Percentiles rank a stretch among this genome's conserved stretches.
Conservation (phyloP, 192 early-diverging fungal genomes). For the Podila epigama region DNA sequence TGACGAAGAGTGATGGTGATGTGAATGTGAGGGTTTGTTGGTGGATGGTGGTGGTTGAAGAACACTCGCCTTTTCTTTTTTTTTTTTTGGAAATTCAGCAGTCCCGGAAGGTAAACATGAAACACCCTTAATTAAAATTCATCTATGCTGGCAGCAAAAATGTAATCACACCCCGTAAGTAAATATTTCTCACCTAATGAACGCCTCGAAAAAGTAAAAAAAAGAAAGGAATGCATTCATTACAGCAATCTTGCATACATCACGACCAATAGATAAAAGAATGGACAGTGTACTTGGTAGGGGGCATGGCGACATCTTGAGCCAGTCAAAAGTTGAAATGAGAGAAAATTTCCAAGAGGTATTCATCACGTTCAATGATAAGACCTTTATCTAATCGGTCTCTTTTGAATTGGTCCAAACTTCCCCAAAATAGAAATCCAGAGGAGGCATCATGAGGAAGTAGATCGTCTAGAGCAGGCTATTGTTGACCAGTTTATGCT, state of each 20-base stretch:
- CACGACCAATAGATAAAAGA: too few relatives aligned
- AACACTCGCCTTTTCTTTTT: background rate
- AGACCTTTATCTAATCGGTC: background rate
- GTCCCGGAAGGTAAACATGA: too few relatives aligned
- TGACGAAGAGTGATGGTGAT: too few relatives aligned
- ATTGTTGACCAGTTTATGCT: conserved; percentile 82
- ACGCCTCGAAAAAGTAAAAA: too few relatives aligned
- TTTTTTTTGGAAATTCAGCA: background rate
- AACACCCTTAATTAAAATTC: too few relatives aligned
- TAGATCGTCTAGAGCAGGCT: conserved; percentile 92
- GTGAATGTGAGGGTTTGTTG: background rate
- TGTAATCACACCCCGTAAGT: too few relatives aligned
- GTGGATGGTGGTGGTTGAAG: background rate
- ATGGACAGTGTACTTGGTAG: conserved; percentile 42
- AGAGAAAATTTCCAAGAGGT: background rate
- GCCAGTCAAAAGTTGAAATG: background rate
- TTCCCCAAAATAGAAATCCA: conserved; percentile 40
- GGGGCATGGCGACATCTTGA: background rate
- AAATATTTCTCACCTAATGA: too few relatives aligned
- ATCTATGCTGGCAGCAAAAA: too few relatives aligned
- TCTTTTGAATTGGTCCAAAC: background rate
- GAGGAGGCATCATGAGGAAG: conserved; percentile 80
- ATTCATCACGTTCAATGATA: background rate
- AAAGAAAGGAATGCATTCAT: too few relatives aligned
- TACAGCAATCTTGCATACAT: too few relatives aligned